Conservation (phyloP, 495 filamentous ascomycete genomes). For the Penicillium daleae region DNA sequence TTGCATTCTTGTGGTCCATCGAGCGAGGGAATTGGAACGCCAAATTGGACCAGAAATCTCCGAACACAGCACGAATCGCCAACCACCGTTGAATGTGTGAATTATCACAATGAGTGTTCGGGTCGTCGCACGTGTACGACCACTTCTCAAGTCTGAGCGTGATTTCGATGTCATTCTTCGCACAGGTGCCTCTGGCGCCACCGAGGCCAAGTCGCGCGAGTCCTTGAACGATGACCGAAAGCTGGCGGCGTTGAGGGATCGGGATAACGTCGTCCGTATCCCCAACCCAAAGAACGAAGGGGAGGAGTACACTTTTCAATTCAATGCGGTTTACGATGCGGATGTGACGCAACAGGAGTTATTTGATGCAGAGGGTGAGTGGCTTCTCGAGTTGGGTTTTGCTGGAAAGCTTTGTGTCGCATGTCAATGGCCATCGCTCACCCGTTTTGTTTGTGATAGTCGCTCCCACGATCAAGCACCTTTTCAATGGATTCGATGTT, state of each 20-base stretch:
- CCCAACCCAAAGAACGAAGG: slow-evolving; percentile 91
- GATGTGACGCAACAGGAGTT: slow-evolving; percentile 79
- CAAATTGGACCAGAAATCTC: slow-evolving; percentile 2
- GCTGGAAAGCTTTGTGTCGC: not conserved
- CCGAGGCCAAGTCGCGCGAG: slow-evolving; percentile 28
- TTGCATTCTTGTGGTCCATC: slow-evolving; percentile 17
- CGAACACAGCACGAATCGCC: not conserved
- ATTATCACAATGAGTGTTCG: slow-evolving; percentile 61
- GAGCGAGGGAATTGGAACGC: slow-evolving; percentile 7
- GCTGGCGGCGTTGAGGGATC: slow-evolving; percentile 54
- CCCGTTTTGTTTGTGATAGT: slow-evolving; percentile 59
- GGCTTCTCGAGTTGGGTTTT: not conserved
- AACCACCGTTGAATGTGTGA: slow-evolving; percentile 23
- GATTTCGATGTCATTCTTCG: slow-evolving; percentile 84
- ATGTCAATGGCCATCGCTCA: slow-evolving; percentile 27
- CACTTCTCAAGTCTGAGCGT: slow-evolving; percentile 79
- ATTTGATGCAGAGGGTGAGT: slow-evolving; percentile 84
- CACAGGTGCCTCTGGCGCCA: slow-evolving; percentile 43
- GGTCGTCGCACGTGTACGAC: slow-evolving; percentile 87
- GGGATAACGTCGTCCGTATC: slow-evolving; percentile 77
- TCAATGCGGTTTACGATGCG: slow-evolving; percentile 89
- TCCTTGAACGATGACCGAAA: slow-evolving; percentile 35
- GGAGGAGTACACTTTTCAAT: slow-evolving; percentile 91
- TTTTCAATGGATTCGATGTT: slow-evolving; percentile 92
- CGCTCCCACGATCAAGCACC: slow-evolving; percentile 79